Evolutionary conservation across 2,329 filamentous ascomycete species (phyloP), one percentile per base, ranked within the genome.

Genomic region (Ascochyta viciae-villosae): DNA sequence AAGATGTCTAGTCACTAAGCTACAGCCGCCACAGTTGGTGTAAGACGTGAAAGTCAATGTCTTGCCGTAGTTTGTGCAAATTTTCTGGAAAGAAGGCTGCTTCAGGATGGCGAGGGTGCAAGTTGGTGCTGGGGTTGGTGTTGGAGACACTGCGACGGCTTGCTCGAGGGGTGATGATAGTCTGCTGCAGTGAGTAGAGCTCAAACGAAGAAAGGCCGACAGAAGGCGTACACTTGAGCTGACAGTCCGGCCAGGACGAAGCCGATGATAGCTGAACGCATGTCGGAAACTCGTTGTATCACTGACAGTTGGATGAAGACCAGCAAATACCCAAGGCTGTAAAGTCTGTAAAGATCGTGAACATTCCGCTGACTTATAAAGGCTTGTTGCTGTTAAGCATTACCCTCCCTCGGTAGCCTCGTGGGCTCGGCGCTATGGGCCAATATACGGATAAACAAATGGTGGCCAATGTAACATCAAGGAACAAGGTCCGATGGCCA

Each of bases 21-120:
- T 56, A 42, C 71, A 74, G 15, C 68, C 66, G 7, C 58, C 58
- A 22, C 72, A 74, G 12, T 73, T 61, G 2, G 61, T 68, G n/a
- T 67, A 70, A 2, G 47, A 50, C 4, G 70, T 74, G 8, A 39
- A 39, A 0, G 71, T 74, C 15, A 46, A 51, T 4, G 70, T 72
- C 8, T 53, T 57, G 15, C 57, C 47, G 39, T 63, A 61, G 9
- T 67, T 65, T 5, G 68, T 73, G 50, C 71, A 73, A 24, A 64
- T 49, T 1, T 33, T 49, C 6, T 53, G 46, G 19, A 66, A 49
- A 0, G 63, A 58, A 1, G 70, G 69, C n/a, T 41, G 31, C 29
- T 59, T 61, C 8, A 68, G 39, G 4, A 68, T 44, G 7, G 46
- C 57, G 12, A 59, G 50, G 1, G 50, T 64, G 52, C 69, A 73